Evolutionary conservation across 306 rosid species (phyloP), one percentile per base, ranked within the genome.

Genomic region (Prunus mume): DNA sequence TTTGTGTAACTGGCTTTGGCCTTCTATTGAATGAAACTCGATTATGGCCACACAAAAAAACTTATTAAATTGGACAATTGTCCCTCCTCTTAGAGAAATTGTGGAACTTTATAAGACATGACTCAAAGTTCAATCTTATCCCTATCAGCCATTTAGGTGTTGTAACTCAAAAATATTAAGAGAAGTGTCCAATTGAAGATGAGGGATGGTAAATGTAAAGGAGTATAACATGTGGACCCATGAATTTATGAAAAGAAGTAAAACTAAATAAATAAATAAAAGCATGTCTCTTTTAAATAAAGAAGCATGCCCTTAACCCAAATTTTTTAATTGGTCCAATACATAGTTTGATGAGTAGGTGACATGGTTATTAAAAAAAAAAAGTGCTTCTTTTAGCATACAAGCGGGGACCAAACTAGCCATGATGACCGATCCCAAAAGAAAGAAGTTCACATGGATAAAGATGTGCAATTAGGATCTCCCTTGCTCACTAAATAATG

Each of bases 361-460:
- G 38, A 18, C 25, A 6, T 14, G 32, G 17, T 10, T 15, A 41
- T 12, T 52, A 14, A 12, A 66, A 65, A 17, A 65, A 17, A 41
- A 72, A 72, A 64, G 14, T 6, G 57, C 4, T 38, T 47, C 66
- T 32, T 75, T 8, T 17, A 28, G 41, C 47, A 74, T 66, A n/a
- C 62, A 55, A 4, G 71, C 15, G 81, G 76, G 79, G 79, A 71
- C 79, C 76, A 77, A 72, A 60, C 27, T 73, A 34, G 62, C 45
- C 27, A 56, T 73, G 81, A 71, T 76, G 52, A 17, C 46, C 43
- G 73, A 25, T 28, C 75, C 46, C 17, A 66, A 65, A 62, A 27
- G 67, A 73, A 69, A 69, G 41, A 65, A 38, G 60, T 32, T 49
- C 62, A 28, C 72, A 54, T 58, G 76, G 30, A 60, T 49, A 74